These are phyloP conservation scores for Podaxis pistillaris DNA, from an alignment of 768 basidiomycete genomes.

Conservation along the genomic window DNA sequence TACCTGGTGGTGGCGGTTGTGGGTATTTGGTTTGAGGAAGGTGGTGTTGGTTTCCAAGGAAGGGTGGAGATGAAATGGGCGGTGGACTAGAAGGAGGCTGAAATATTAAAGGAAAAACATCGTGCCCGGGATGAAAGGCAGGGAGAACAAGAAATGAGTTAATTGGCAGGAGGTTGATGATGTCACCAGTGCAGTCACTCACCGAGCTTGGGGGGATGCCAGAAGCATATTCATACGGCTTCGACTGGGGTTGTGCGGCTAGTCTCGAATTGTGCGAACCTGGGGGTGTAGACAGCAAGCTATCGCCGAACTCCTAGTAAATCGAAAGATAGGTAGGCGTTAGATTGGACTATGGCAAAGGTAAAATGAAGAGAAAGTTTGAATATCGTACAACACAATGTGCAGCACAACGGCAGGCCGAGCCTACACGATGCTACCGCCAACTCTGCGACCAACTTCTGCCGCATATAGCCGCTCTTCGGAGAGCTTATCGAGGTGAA, in stretches of 20 bases:
- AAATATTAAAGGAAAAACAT: slow-evolving; percentile 4
- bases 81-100: slow-evolving; percentile 9
- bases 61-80: slow-evolving; percentile 13
- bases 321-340: background rate
- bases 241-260: background rate
- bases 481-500: slow-evolving; percentile 6
- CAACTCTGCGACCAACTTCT: background rate
- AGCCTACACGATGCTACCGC: background rate
- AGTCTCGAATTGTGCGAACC: slow-evolving; percentile 11
- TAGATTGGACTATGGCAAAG: background rate
- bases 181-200: slow-evolving; percentile 23
- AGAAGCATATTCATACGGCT: slow-evolving; percentile 20
- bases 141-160: background rate
- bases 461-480: slow-evolving; percentile 2
- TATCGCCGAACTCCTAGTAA: slow-evolving; percentile 16
- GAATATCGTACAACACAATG: background rate
- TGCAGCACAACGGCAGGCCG: background rate
- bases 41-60: background rate
- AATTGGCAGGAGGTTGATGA: slow-evolving; percentile 13
- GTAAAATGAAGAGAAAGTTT: background rate
- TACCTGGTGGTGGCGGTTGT: slow-evolving; percentile 3
- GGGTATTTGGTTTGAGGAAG: background rate
- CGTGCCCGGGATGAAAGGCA: background rate
- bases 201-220: slow-evolving; percentile 21
- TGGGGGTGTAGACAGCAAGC: slow-evolving; percentile 10